These are phyloP conservation scores for Populus deltoides DNA, from an alignment of 345 rosid species.

Conservation along the genomic window DNA sequence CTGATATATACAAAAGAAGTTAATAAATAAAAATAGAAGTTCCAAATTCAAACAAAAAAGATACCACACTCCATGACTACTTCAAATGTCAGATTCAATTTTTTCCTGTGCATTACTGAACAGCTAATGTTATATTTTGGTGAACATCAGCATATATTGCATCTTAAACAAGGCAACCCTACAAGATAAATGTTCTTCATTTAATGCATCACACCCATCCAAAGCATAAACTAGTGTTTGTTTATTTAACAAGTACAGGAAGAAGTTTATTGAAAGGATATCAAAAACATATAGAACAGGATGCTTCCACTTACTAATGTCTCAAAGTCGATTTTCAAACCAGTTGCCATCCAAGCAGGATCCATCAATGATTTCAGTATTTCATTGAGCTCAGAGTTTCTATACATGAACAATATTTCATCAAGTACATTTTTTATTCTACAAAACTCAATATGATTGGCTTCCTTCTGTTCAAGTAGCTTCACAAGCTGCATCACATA, in stretches of 20 bases:
- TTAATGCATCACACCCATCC: background rate
- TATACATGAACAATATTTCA: constrained; percentile 73
- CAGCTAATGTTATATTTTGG: background rate
- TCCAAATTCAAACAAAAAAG: background rate
- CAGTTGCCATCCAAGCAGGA: constrained; percentile 93
- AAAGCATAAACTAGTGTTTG: background rate
- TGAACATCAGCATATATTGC: background rate
- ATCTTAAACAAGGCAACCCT: background rate
- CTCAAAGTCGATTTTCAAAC: constrained; percentile 80
- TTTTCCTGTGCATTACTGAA: background rate
- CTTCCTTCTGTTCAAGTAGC: constrained; percentile 87
- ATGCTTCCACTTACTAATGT: constrained; percentile 53
- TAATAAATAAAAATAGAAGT: background rate
- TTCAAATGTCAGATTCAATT: background rate
- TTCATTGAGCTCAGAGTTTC: constrained; percentile 56
- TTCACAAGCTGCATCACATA: constrained; percentile 76
- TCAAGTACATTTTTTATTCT: constrained; percentile 80
- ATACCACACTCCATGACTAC: too few relatives aligned
- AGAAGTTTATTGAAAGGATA: background rate
- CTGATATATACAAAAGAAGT: background rate
- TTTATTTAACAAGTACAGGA: background rate
- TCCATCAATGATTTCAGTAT: constrained; percentile 77
- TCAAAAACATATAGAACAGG: background rate
- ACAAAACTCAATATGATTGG: constrained; percentile 90
- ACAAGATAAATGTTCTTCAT: background rate